These are phyloP conservation scores for Artemisia princeps DNA, from an alignment of 140 eudicot genomes.

Conservation along the genomic window DNA sequence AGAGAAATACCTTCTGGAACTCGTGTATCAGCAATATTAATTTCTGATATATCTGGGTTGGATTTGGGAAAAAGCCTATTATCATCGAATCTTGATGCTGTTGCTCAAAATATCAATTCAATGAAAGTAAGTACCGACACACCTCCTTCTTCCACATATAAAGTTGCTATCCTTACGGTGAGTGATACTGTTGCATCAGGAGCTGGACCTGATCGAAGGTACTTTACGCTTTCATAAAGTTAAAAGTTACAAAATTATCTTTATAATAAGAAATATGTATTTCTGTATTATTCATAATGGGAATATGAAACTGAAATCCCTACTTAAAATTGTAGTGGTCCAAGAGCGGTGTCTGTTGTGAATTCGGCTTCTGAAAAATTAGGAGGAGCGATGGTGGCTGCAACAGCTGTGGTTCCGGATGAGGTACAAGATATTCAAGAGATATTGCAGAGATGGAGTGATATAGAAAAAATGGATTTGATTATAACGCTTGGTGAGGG, in stretches of 20 bases:
- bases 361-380: conserved; percentile 63
- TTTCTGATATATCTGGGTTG: conserved; percentile 50
- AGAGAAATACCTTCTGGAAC: conserved; percentile 53
- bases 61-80: conserved; percentile 22
- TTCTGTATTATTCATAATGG: too few relatives aligned
- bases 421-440: conserved; percentile 39
- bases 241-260: too few relatives aligned
- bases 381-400: conserved; percentile 80
- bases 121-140: conserved; percentile 23
- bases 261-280: too few relatives aligned
- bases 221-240: conserved; percentile 6
- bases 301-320: not conserved
- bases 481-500: too few relatives aligned
- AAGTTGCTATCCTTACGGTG: conserved; percentile 85
- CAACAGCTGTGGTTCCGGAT: conserved; percentile 83
- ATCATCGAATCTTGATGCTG: conserved; percentile 20
- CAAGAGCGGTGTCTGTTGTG: conserved; percentile 82
- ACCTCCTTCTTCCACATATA: conserved; percentile 28
- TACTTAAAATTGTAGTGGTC: conserved; percentile 52
- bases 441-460: not conserved
- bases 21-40: conserved; percentile 45
- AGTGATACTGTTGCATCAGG: conserved; percentile 91
- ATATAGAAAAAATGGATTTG: too few relatives aligned
- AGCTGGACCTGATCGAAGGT: conserved; percentile 88
- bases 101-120: conserved; percentile 24